A percentile compares a stretch with the other conserved stretches of the same genome.
phyloP scores from a whole-genome alignment of 306 rosid species.

The Lagenaria siceraria region DNA sequence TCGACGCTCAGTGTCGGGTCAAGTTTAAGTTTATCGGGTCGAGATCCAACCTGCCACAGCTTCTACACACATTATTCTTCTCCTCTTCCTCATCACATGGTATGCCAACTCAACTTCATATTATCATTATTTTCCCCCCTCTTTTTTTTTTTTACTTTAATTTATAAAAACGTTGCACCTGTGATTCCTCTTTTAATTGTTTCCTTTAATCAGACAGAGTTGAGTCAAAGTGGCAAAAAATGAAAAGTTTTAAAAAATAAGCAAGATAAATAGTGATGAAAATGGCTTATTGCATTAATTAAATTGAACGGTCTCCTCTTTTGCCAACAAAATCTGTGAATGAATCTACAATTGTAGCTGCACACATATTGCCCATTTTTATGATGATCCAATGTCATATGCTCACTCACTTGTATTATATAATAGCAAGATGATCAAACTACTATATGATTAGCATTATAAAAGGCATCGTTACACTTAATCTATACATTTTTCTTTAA shows the following conservation, averaged over 20 bases:
- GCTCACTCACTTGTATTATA: background rate
- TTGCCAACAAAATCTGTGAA: background rate
- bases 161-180: background rate
- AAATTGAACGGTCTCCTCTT: constrained; percentile 7
- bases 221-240: background rate
- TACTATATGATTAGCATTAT: background rate
- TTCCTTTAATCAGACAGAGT: constrained; percentile 30
- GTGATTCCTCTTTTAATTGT: background rate
- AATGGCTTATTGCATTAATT: background rate
- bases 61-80: constrained; percentile 22
- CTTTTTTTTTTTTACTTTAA: background rate
- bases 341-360: background rate
- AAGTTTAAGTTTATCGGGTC: constrained; percentile 28
- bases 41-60: constrained; percentile 21
- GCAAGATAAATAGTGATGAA: background rate
- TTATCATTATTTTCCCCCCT: background rate
- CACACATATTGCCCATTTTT: background rate
- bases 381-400: background rate
- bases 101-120: constrained; percentile 27
- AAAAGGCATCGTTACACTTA: background rate
- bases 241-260: background rate
- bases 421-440: background rate
- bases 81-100: constrained; percentile 38
- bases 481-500: no score
- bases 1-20: constrained; percentile 35